Base-by-base conservation (phyloP, 2,329 filamentous ascomycete species). In the Hypoxylon sp. region DNA sequence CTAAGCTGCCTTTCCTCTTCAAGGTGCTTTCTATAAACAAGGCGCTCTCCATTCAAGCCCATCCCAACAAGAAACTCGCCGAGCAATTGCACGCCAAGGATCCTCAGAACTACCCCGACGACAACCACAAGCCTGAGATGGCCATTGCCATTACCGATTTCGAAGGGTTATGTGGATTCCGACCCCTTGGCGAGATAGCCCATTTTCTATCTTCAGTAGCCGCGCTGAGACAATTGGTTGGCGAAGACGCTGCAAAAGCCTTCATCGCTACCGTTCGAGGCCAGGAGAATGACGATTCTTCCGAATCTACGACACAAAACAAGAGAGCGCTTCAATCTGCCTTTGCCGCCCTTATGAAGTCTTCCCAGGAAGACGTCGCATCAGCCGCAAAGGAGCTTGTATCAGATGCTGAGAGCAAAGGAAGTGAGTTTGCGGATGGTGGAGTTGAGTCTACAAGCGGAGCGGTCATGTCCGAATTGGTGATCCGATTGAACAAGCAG, bases 101-200 rank as follows among this genome's bases (percentile, higher is more conserved):
- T 78, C 88, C 94, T 53, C 93, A 93, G 82, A 97, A 99, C 84
- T 99, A 99, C 79, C 96, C 95, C 64, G 94, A 99, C 85, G 95
- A 98, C 84, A 99, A 99, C 84, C 96, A 99, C 86, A 99, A 99
- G 84, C 96, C 96, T 35, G 96, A 99, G 83, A 99, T 99, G 96
- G 94, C 96, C 70, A 97, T 99, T 80, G 96, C 96, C 69, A 91
- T 99, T 76, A 98, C 96, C 0, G 91, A 94, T 0, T 99, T 99
- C 73, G 95, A 98, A 79, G 96, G 96, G 0, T 88, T 99, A 35
- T 99, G 96, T 76, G 96, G 96, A 35, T 99, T 99, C 85, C 89
- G 96, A 9, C 96, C 96, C 0, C 84, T 98, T 22, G 85, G 83
- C 4, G 94, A 99, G 81, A 96, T 98, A 70, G 86, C 90, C 0